These are phyloP conservation scores for Citrus trifoliata DNA, from an alignment of 345 rosid genomes.

Conservation along the genomic window DNA sequence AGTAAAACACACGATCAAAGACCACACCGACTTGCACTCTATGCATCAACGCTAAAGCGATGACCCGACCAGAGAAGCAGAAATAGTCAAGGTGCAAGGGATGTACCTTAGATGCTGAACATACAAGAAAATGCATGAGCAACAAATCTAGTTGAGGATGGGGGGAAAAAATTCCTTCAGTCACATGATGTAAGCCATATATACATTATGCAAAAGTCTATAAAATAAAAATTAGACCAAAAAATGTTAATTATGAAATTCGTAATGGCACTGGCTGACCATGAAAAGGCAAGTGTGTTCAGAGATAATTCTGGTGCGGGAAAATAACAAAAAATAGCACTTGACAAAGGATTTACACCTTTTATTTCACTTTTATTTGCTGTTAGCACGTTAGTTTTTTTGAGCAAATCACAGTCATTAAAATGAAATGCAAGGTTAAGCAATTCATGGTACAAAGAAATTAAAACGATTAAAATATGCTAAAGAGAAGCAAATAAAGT, in stretches of 20 bases:
- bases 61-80: constrained; percentile 80
- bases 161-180: background rate
- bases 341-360: background rate
- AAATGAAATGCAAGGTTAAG: background rate
- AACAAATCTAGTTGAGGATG: background rate
- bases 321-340: background rate
- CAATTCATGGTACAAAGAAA: background rate
- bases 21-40: constrained; percentile 87
- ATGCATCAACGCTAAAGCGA: constrained; percentile 88
- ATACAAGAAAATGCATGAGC: constrained; percentile 16
- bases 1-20: constrained; percentile 80
- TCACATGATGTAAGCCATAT: background rate
- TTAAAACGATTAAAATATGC: constrained; percentile 24
- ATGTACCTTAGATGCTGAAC: constrained; percentile 84
- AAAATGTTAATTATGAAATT: too few species aligned
- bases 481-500: constrained; percentile 39
- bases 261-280: too few species aligned
- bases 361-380: background rate
- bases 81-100: constrained; percentile 82
- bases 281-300: too few species aligned
- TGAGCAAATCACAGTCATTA: background rate
- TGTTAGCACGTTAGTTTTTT: background rate
- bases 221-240: background rate
- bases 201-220: background rate
- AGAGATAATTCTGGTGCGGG: background rate